Conservation (phyloP, 1,284 basidiomycete genomes). For the Naganishia albida region DNA sequence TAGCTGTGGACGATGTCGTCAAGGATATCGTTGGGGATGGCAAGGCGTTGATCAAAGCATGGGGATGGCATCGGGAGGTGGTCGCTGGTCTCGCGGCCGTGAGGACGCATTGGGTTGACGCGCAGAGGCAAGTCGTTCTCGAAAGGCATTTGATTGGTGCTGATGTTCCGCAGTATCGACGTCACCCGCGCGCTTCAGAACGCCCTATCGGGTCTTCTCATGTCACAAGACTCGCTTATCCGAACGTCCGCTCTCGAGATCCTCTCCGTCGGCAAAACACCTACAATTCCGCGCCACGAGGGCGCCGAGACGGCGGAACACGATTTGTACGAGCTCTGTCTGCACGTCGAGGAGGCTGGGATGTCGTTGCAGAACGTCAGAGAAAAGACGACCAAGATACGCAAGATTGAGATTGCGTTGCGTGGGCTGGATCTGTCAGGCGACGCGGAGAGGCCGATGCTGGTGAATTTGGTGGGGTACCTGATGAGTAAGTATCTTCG, state of each 20-base stretch:
- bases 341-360: conserved; percentile 71
- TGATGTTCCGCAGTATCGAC: conserved; percentile 3
- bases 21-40: conserved; percentile 55
- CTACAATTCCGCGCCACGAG: conserved; percentile 3
- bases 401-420: conserved; percentile 55
- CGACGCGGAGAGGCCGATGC: conserved; percentile 59
- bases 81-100: conserved; percentile 59
- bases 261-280: conserved; percentile 37
- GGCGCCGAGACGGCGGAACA: conserved; percentile 12
- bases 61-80: conserved; percentile 63
- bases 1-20: conserved; percentile 37
- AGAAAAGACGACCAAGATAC: conserved; percentile 74
- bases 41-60: conserved; percentile 56
- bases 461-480: conserved; percentile 57
- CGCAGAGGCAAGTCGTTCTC: conserved; percentile 34
- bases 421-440: conserved; percentile 56
- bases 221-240: conserved; percentile 56
- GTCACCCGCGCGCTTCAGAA: conserved; percentile 29
- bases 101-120: conserved; percentile 34
- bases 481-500: conserved; percentile 34
- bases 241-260: conserved; percentile 52
- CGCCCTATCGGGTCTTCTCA: conserved; percentile 45
- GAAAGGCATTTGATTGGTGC: background rate
- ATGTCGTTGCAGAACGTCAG: conserved; percentile 75
- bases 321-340: conserved; percentile 65